Evolutionary conservation across 805 yeast genomes (phyloP).

Genomic region (Candida corydali): DNA sequence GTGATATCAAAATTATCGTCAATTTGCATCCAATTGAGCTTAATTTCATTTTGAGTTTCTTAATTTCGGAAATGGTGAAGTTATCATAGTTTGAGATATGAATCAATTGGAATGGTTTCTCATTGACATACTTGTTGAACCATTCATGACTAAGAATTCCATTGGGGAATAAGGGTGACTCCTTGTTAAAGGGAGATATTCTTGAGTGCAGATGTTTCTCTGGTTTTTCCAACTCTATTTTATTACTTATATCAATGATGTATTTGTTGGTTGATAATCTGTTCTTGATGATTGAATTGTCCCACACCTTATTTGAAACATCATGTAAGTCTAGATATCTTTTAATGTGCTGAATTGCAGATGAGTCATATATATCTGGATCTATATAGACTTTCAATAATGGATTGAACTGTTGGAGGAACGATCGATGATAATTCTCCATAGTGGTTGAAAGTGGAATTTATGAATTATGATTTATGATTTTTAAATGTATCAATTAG

Average conservation of each 20-base stretch:
- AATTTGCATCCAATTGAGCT: slow-evolving; percentile 10
- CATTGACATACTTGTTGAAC: slow-evolving; percentile 30
- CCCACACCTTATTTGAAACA: slow-evolving; percentile 27
- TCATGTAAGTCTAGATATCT: slow-evolving; percentile 14
- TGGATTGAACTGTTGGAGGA: slow-evolving; percentile 35
- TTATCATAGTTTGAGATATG: slow-evolving; percentile 14
- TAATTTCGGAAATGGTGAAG: slow-evolving; percentile 13
- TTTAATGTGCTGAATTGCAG: slow-evolving; percentile 1
- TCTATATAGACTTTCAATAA: slow-evolving; percentile 16
- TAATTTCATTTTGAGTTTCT: slow-evolving; percentile 9
- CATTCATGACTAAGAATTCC: slow-evolving; percentile 29
- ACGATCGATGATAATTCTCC: slow-evolving; percentile 28
- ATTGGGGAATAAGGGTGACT: slow-evolving; percentile 26
- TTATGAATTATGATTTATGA: too few species aligned
- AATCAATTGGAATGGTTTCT: slow-evolving; percentile 31
- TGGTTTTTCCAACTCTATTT: slow-evolving; percentile 6
- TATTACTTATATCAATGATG: slow-evolving; percentile 13
- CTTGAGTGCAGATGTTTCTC: slow-evolving; percentile 19
- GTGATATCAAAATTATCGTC: slow-evolving; percentile 11
- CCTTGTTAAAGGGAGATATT: slow-evolving; percentile 33
- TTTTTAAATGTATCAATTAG: neutral
- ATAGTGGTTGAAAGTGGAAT: slow-evolving; percentile 14
- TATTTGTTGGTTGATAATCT: slow-evolving; percentile 31
- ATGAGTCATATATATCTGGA: slow-evolving; percentile 3
- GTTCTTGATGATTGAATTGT: slow-evolving; percentile 32